Evolutionary conservation across 1,284 basidiomycete species (phyloP).

Genomic region (Phellopilus nigrolimitatus): DNA sequence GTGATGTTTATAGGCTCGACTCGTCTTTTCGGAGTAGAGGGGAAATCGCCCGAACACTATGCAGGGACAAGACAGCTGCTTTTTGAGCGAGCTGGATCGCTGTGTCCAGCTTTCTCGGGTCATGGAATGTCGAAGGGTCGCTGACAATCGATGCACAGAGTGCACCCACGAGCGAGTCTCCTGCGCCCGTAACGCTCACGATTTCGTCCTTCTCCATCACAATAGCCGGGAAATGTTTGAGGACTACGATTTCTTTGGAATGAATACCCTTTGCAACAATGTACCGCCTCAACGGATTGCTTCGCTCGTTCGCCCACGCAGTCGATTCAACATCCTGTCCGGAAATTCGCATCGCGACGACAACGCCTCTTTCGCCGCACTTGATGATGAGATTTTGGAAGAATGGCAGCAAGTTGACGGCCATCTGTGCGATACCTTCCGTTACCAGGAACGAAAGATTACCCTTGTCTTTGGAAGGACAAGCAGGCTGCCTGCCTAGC

Average conservation of each 20-base stretch:
- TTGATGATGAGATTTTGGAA: slow-evolving; percentile 81
- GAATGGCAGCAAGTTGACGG: slow-evolving; percentile 74
- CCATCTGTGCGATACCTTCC: slow-evolving; percentile 72
- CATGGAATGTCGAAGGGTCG: slow-evolving; percentile 41
- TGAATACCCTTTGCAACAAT: slow-evolving; percentile 47
- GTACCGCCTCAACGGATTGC: slow-evolving; percentile 41
- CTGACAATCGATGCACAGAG: slow-evolving; percentile 54
- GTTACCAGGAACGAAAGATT: slow-evolving; percentile 61
- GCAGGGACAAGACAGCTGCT: slow-evolving; percentile 61
- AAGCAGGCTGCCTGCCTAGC: slow-evolving; percentile 44
- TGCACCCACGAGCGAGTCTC: slow-evolving; percentile 83
- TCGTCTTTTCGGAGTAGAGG: slow-evolving; percentile 37
- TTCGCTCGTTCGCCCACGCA: slow-evolving; percentile 45
- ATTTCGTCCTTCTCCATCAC: slow-evolving; percentile 38
- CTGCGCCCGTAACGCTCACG: slow-evolving; percentile 84
- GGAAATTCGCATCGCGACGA: slow-evolving; percentile 57
- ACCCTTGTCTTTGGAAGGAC: slow-evolving; percentile 38
- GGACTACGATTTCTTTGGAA: slow-evolving; percentile 45
- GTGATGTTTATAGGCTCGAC: background rate
- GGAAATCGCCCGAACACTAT: slow-evolving; percentile 61
- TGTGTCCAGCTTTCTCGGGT: slow-evolving; percentile 37
- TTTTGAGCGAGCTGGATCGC: slow-evolving; percentile 51
- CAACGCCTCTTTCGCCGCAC: slow-evolving; percentile 64
- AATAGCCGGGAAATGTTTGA: slow-evolving; percentile 69
- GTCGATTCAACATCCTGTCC: slow-evolving; percentile 36